Evolutionary conservation across 1,284 basidiomycete genomes (phyloP).

Genomic region (Pulveroboletus sp.): DNA sequence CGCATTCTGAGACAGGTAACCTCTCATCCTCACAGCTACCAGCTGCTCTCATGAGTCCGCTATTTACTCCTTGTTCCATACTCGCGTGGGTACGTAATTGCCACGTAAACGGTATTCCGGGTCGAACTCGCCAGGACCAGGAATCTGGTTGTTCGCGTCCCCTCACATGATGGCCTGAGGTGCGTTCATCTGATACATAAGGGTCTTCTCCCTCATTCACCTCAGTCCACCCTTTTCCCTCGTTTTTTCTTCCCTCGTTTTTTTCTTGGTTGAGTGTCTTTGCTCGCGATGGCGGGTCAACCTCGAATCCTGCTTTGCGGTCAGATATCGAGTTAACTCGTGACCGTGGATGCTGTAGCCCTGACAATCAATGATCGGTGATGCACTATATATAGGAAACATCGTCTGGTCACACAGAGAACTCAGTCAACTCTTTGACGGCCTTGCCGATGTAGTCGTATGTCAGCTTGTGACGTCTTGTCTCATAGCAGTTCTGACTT

Average conservation of each 20-base stretch:
- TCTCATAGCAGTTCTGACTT: not conserved
- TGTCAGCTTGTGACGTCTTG: constrained; percentile 29
- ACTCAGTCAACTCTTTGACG: constrained; percentile 58
- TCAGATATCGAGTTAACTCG: constrained; percentile 7
- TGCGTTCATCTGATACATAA: not conserved
- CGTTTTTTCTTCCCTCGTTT: not conserved
- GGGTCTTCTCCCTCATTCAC: no score
- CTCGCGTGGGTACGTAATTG: not conserved
- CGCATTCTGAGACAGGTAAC: not conserved
- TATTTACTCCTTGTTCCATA: not conserved
- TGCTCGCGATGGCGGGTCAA: not conserved
- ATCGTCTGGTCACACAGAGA: constrained; percentile 83
- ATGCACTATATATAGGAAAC: constrained; percentile 41
- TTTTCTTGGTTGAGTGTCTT: not conserved
- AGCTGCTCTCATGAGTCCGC: not conserved
- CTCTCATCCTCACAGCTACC: not conserved
- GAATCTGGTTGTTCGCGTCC: not conserved
- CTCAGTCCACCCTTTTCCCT: not conserved
- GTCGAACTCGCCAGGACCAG: not conserved
- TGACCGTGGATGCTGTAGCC: not conserved
- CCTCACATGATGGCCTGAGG: no score
- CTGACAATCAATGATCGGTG: constrained; percentile 2
- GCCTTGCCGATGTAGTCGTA: constrained; percentile 75
- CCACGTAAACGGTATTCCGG: not conserved
- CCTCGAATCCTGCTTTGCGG: constrained; percentile 29